phyloP scores from a whole-genome alignment of 176 grass and related monocot genomes.

The Pontederia paniculata region DNA sequence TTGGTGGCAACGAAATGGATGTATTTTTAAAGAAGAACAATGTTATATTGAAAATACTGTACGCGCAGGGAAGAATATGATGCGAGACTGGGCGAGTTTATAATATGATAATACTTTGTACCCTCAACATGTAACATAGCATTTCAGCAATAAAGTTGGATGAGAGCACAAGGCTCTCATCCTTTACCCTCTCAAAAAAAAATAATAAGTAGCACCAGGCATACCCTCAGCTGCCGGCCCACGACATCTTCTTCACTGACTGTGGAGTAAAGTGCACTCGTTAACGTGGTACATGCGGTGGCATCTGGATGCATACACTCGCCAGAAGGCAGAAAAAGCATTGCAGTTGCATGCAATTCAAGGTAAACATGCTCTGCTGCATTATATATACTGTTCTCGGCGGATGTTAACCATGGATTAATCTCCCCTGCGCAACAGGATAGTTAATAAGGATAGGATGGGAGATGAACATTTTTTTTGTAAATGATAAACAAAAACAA shows the following conservation, averaged over 20 bases:
- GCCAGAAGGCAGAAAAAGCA: slow-evolving; percentile 79
- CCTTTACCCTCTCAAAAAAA: no score
- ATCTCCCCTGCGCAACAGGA: slow-evolving; percentile 52
- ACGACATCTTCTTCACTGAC: slow-evolving; percentile 71
- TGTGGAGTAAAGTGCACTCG: slow-evolving; percentile 82
- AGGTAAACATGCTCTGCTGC: slow-evolving; percentile 45
- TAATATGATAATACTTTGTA: no score
- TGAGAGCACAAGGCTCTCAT: no score
- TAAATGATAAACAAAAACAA: background rate
- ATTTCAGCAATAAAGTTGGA: no score
- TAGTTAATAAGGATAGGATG: background rate
- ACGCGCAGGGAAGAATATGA: no score
- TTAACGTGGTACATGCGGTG: slow-evolving; percentile 78
- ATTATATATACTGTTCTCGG: slow-evolving; percentile 43
- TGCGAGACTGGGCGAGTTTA: no score
- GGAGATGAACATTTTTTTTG: background rate
- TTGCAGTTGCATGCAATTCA: slow-evolving; percentile 78
- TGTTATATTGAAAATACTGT: no score
- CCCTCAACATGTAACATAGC: no score
- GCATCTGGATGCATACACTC: slow-evolving; percentile 79
- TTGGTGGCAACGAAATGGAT: no score
- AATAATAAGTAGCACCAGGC: background rate
- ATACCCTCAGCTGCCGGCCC: slow-evolving; percentile 59
- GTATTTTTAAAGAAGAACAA: no score
- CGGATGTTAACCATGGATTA: slow-evolving; percentile 63